Evolutionary conservation across 768 basidiomycete species (phyloP), one percentile per base, ranked within the genome.

Genomic region (Amanita pseudoporphyria): DNA sequence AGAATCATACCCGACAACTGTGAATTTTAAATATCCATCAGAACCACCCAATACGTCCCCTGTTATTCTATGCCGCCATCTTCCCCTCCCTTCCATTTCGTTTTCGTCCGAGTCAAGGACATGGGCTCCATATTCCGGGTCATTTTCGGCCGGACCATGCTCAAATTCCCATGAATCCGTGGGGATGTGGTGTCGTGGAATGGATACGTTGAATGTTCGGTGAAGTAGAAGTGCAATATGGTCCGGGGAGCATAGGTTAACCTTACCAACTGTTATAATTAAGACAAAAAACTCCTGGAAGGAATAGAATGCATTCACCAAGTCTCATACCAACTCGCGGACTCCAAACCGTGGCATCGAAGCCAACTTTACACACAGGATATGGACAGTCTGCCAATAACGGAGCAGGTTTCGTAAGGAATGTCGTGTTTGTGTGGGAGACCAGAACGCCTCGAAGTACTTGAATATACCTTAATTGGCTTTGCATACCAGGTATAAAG

Each of bases 201-300:
- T 93, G 16, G 94, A 94, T 14, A 88, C 86, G 64, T 97, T 97
- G 72, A 96, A 97, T 5, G 89, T 96, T 21, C 82, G 80, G 57
- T 93, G 88, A 3, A 93, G 73, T 30, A 97, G 86, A 13, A 97
- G 72, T 1, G 92, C 89, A 47, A 96, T 72, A 58, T 97, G 94
- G 60, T 94, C 92, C 1, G 92, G 91, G 2, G 93, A 95, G 56
- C 78, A 93, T 16, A 96, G 71, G 58, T 79, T 94, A 45, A 96
- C 76, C 58, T 80, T 86, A n/a, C 89, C 93, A 51, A 74, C 93
- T 94, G 54, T 21, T 49, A 35, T 10, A 26, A 9, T 32, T 38
- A 51, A 43, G 37, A 49, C 50, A 42, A 33, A 44, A 49, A 24
- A 31, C 35, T 48, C 21, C 36, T 16, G 32, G 46, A 32, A 12